Base-by-base conservation (phyloP, 331 rosid genomes). In the Rhamnella rubrinervis region DNA sequence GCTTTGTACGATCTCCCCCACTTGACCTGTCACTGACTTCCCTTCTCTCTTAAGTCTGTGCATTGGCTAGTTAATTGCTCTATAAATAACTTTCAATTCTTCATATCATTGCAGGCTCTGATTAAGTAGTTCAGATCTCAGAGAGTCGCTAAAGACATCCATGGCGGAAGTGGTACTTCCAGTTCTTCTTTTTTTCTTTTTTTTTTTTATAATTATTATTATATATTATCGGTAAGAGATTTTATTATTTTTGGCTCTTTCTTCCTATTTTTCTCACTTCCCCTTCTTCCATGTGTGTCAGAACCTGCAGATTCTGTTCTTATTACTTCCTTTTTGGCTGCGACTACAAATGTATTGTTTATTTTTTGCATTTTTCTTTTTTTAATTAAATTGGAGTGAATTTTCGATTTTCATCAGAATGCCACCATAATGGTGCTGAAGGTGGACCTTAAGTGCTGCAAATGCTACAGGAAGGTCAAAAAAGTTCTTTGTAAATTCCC, bases 401-500 rank as follows among this genome's bases (percentile, higher is more conserved):
- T 9, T 15, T 47, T 26, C 6, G 15, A 19, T 11, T 46, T 49
- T n/a, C 15, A 26, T 0, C 63, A 58, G 73, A 20, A 69, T 16
- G 87, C 71, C 17, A 76, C 85, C 7, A 0, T 1, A 31, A 93
- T 93, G 98, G 81, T 63, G 78, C 78, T 93, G 58, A 81, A 84
- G 79, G 97, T 83, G 66, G 92, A 93, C 65, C 92, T 93, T 66
- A 77, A 81, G n/a, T 93, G 98, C 72, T 23, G 57, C 1, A 84
- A 82, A 63, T 93, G 97, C 83, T 81, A 53, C 70, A 93, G 77
- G 83, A 93, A 93, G 85, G 92, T 93, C 26, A 91, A 91, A 81
- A 93, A 80, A 69, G 66, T 89, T 52, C 97, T 93, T 14, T 4
- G 66, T 28, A 83, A 87, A 70, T 39, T 82, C 13, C 96, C 98